Evolutionary conservation across 2,329 filamentous ascomycete genomes (phyloP), one percentile per base, ranked within the genome.

Genomic region (Hortaea sp.): DNA sequence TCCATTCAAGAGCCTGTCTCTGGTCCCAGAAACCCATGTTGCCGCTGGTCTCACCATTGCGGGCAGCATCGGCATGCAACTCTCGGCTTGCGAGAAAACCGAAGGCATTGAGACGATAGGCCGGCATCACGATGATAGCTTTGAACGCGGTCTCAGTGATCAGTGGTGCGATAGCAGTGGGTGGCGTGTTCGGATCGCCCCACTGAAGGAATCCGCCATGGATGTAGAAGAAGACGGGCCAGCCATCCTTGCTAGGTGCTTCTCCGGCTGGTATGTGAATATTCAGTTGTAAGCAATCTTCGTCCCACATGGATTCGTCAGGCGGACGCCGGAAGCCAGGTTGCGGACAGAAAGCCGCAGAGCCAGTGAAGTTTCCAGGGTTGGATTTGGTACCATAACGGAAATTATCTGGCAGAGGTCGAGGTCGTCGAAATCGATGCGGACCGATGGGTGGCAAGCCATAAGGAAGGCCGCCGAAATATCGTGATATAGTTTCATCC

Each of bases 21-120:
- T 78, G 75, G 48, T 79, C 76, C 74, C 74, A 78, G 60, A 78
- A 77, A 3, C 76, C 76, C 29, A 71, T 63, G 46, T 79, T 79
- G 1, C 70, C 69, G 2, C 64, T 59, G 0, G 65, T 62, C 31
- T 71, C 66, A 1, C 64, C 57, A 9, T 56, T 58, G 1, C 54
- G 50, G 3, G 60, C 56, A 4, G 70, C 67, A 42, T 74, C 71
- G 2, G 62, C 57, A 32, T 65, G 59, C 3, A 78, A 53, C 50
- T 78, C 73, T 2, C 61, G 51, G 1, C 71, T 70, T 20, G 74
- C 70, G 1, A 79, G 63, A 55, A 79, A 80, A 0, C 77, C 77
- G 43, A 79, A 71, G 1, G 75, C 57, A 45, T 77, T 77, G 1
- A 79, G 59, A 2, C 77, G 71, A 53, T 80, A 79, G 1, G 72